Evolutionary conservation across 2,329 filamentous ascomycete genomes (phyloP).

Genomic region (Curvularia sp.): DNA sequence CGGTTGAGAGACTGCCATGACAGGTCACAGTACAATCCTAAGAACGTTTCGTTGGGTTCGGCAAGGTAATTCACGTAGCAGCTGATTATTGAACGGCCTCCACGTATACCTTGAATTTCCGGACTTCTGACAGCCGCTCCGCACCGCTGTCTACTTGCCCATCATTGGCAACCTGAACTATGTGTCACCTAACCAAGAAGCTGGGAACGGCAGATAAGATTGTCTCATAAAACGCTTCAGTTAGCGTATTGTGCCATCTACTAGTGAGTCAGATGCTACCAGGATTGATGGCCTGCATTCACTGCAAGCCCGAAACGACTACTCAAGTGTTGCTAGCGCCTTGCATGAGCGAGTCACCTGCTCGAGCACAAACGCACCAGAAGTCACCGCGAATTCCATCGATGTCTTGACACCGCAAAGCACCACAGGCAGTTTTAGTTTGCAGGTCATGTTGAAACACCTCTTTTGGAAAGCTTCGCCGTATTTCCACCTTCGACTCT

Average conservation of each 20-base stretch:
- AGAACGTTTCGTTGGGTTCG: neutral
- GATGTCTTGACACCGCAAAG: neutral
- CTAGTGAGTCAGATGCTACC: conserved; percentile 21
- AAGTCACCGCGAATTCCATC: neutral
- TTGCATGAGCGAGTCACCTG: neutral
- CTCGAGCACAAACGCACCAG: neutral
- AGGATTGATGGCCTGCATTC: conserved; percentile 29
- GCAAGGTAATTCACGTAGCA: neutral
- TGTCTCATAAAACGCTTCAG: neutral
- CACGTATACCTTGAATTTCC: neutral
- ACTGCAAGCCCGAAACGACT: neutral
- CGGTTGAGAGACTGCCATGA: neutral
- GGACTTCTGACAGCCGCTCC: neutral
- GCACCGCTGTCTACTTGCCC: neutral
- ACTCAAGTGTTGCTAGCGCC: neutral
- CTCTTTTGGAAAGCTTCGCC: neutral
- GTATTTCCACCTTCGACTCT: neutral
- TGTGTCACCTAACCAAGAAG: neutral
- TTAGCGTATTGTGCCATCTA: neutral
- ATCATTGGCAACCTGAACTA: neutral
- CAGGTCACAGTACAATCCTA: neutral
- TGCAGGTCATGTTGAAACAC: neutral
- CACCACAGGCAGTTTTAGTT: neutral
- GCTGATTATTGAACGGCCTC: neutral
- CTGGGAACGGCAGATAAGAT: neutral